A percentile compares a stretch with the other conserved stretches of the same genome.
Conservation (phyloP, 2,329 filamentous ascomycete genomes). For the Fusarium drepaniforme region DNA sequence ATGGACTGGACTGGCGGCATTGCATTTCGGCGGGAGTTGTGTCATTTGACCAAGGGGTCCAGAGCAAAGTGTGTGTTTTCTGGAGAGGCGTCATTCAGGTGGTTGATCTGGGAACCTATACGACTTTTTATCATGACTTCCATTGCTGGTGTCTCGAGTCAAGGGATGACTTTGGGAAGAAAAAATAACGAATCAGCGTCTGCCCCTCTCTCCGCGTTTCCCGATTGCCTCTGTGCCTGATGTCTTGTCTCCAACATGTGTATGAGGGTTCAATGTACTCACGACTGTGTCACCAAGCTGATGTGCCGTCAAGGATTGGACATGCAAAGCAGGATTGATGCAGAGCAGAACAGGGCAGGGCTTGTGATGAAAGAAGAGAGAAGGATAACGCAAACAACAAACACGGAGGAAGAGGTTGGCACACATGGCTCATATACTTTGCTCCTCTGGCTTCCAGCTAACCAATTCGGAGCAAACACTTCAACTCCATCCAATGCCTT, state of each 20-base stretch:
- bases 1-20: slow-evolving; percentile 32
- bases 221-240: not conserved
- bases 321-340: not conserved
- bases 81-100: slow-evolving; percentile 41
- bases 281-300: not conserved
- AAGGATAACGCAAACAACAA: not conserved
- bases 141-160: slow-evolving; percentile 1
- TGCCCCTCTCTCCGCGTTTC: not conserved
- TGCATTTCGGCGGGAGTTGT: slow-evolving; percentile 47
- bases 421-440: slow-evolving; percentile 4
- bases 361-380: not conserved
- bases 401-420: not conserved
- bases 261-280: not conserved
- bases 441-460: not conserved
- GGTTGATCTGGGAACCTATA: slow-evolving; percentile 41
- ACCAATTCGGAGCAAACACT: not conserved
- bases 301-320: not conserved
- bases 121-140: slow-evolving; percentile 35
- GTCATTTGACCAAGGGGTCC: slow-evolving; percentile 24
- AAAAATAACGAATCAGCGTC: slow-evolving; percentile 38
- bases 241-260: not conserved
- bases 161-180: slow-evolving; percentile 20
- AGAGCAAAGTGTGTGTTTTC: slow-evolving; percentile 27
- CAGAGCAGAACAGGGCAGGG: not conserved
- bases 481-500: not conserved